Evolutionary conservation across 306 rosid genomes (phyloP), one percentile per base, ranked within the genome.

Genomic region (Sophora flavescens): DNA sequence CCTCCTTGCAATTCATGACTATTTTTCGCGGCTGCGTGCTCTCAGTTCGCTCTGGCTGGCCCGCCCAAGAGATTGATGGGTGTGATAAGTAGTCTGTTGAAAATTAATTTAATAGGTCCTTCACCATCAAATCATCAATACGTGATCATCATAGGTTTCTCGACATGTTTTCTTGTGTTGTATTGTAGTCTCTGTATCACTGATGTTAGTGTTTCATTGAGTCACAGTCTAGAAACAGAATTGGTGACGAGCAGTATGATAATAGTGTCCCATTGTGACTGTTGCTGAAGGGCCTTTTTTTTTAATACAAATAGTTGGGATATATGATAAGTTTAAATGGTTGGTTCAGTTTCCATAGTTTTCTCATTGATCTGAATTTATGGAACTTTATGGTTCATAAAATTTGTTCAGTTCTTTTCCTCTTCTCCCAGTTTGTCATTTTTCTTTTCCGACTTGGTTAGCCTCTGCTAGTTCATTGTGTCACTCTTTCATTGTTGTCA

Each of bases 31-130:
- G 26, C 86, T 95, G 14, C 99, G 97, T 0, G 97, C 97, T 78
- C 99, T 95, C 11, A 95, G 99, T 78, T 90, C 99, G 3, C 97
- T 95, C 56, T 95, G 99, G 99, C 89, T 90, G 44, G 97, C 99
- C 38, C 99, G 99, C 12, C 99, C 99, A 0, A 87, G 91, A 87
- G 97, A 93, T 68, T 92, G 81, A 85, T 16, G 82, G 80, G 53
- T 3, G 70, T 8, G 42, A 70, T 77, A 60, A 74, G 63, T 75
- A 61, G 70, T 64, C 2, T 68, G 78, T 77, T 26, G 50, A 42
- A 64, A 42, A 64, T 80, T 77, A 75, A 35, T 65, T 45, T 83
- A 78, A 60, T 52, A 61, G 58, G 66, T 69, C 56, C 60, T 60
- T 76, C 58, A 70, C 61, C 80, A 35, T 41, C 48, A 64, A 62